Evolutionary conservation across 108 stramenopile genomes (phyloP), one percentile per base, ranked within the genome.

Genomic region (Nitzschia inconspicua): DNA sequence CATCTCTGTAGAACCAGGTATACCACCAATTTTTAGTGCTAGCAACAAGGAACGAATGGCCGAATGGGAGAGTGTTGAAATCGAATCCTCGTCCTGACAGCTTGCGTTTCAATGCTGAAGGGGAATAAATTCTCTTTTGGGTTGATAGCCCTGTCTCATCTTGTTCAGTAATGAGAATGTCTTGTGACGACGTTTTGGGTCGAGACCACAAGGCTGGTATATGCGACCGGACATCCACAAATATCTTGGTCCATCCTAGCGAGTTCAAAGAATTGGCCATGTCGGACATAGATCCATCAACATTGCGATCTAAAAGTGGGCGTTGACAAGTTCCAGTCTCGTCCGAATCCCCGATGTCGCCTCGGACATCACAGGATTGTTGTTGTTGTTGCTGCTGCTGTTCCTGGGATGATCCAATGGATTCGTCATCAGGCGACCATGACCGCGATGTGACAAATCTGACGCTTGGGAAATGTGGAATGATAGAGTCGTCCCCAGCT

Each of bases 221-320:
- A 31, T 66, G 44, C 39, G 68, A 57, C 13, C 81, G 65, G 0
- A 70, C 63, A 44, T 85, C 87, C 36, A 75, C 52, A 44, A 86
- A 79, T 14, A 83, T 60, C 52, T 86, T 86, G 34, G 59, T 78
- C 85, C 85, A 86, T 16, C 85, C 85, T 31, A 86, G 58, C 3
- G 76, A 60, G 68, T 86, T 82, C 43, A 86, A 42, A 42, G 49
- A 50, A 26, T 43, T 46, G 28, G 79, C 72, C 82, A 86, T 84
- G 23, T 34, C 57, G 13, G 34, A 41, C 14, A 66, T 19, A 26
- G 47, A 23, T 18, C 14, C n/a, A n/a, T n/a, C n/a, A n/a, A n/a
- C n/a, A n/a, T n/a, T n/a, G n/a, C n/a, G n/a, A n/a, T n/a, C n/a
- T n/a, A n/a, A n/a, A n/a, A n/a, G n/a, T n/a, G n/a, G n/a, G n/a